Evolutionary conservation across 352 stramenopile species (phyloP), one percentile per base, ranked within the genome.

Genomic region (Elongisporangium undulatum): DNA sequence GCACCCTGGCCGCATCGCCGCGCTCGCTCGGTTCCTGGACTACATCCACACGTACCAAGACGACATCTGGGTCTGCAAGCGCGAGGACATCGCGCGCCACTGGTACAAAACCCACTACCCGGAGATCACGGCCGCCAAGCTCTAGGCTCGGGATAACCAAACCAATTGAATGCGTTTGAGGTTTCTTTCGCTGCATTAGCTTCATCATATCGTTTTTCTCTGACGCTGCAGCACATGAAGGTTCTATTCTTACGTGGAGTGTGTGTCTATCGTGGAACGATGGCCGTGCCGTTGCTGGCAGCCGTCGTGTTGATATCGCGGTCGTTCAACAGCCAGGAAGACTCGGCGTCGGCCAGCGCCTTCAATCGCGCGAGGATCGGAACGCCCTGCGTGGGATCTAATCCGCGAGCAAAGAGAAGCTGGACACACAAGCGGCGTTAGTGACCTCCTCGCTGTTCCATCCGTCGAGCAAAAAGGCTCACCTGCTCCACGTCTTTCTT

Each of bases 11-110:
- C 82, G 94, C n/a, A 83, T 94, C 22, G 87, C 91, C 0, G 94
- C 88, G 26, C 64, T 99, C 7, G 64, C 93, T 60, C 87, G 96
- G 16, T 99, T 99, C 74, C 66, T 98, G 20, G 93, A 99, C 59
- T 98, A 97, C 74, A 85, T 95, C 34, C 81, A 95, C 51, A 77
- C 61, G 52, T 93, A 95, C 59, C 75, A 74, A 12, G 74, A 95
- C 57, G 91, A 98, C 19, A 84, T 98, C 12, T 98, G 92, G 93
- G 82, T 98, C 51, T 97, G 90, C 66, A 95, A 77, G 50, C 77
- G 95, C 51, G 91, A 98, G 65, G 79, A 98, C 39, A 98, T 99
- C 66, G 95, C 94, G 20, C 90, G 85, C 45, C 93, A 98, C 69
- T 99, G 94, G 94, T 97, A 98, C 79, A 83, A 93, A 65, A 81